phyloP scores from a whole-genome alignment of 768 basidiomycete genomes.

The Podaxis mareebaensis region DNA sequence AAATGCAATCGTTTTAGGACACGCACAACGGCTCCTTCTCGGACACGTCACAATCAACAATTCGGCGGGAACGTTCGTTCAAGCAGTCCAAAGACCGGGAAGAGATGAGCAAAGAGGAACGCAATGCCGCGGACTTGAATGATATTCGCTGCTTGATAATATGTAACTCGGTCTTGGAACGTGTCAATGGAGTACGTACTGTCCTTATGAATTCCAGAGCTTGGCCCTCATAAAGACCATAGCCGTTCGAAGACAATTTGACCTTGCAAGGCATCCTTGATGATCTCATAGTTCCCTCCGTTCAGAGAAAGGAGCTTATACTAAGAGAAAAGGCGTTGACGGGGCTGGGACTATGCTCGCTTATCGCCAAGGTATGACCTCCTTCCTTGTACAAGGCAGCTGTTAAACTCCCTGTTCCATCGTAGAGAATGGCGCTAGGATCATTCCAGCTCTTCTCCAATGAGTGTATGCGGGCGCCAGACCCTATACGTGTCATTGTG shows the following conservation, averaged over 20 bases:
- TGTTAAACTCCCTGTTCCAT: not conserved
- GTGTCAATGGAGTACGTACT: constrained; percentile 79
- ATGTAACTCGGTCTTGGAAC: constrained; percentile 86
- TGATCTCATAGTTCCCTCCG: constrained; percentile 89
- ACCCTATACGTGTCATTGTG: constrained; percentile 74
- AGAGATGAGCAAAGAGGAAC: constrained; percentile 66
- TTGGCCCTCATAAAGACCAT: constrained; percentile 25
- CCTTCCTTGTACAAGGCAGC: not conserved
- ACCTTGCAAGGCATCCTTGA: constrained; percentile 79
- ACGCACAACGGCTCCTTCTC: constrained; percentile 13
- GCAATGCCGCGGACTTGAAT: constrained; percentile 60
- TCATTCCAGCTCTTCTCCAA: constrained; percentile 85
- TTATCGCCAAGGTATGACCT: constrained; percentile 68
- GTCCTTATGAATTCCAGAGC: constrained; percentile 19
- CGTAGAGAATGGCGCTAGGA: constrained; percentile 60
- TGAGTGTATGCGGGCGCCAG: constrained; percentile 76
- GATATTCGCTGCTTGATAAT: constrained; percentile 83
- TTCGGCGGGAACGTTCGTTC: constrained; percentile 29
- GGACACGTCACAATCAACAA: constrained; percentile 24
- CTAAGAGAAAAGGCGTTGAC: constrained; percentile 81
- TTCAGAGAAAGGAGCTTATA: constrained; percentile 82
- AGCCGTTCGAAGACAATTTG: constrained; percentile 77
- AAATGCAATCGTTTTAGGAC: constrained; percentile 1
- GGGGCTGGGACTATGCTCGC: constrained; percentile 79
- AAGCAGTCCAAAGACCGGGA: constrained; percentile 49